Conservation (phyloP, 2,329 filamentous ascomycete genomes). For the Scedosporium dehoogii region DNA sequence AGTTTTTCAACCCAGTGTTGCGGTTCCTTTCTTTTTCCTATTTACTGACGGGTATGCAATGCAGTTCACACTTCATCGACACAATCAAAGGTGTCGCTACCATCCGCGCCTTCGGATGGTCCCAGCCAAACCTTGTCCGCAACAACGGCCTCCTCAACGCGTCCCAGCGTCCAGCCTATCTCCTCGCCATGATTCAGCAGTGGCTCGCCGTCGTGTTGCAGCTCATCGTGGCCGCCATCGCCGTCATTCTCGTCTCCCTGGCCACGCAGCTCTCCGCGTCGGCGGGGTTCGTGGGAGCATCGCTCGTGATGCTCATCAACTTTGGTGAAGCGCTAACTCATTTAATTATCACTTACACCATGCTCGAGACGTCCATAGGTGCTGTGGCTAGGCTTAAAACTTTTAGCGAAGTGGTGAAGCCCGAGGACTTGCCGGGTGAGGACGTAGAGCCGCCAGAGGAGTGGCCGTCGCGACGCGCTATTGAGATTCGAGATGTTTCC, state of each 20-base stretch:
- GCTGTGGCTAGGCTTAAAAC: conserved; percentile 17
- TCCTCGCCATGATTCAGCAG: conserved; percentile 45
- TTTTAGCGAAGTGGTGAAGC: conserved; percentile 16
- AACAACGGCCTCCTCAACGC: conserved; percentile 39
- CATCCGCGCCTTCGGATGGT: conserved; percentile 48
- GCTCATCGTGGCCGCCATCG: conserved; percentile 36
- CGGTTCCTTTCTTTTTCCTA: not conserved
- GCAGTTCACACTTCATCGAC: conserved; percentile 41
- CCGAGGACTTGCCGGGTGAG: conserved; percentile 15
- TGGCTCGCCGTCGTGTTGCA: conserved; percentile 45
- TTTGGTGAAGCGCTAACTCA: conserved; percentile 21
- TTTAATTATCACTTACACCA: conserved; percentile 23
- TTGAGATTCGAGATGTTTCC: conserved; percentile 21
- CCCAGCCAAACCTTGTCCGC: conserved; percentile 27
- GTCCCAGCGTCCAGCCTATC: conserved; percentile 47
- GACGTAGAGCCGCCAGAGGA: conserved; percentile 9
- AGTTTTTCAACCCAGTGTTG: too few species aligned
- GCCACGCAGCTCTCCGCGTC: conserved; percentile 30
- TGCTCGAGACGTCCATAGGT: conserved; percentile 19
- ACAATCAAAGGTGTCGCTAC: conserved; percentile 45
- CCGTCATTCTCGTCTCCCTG: conserved; percentile 34
- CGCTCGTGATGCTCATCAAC: conserved; percentile 26
- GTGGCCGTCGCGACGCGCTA: conserved; percentile 22
- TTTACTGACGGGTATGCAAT: not conserved
- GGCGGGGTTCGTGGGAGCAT: conserved; percentile 27